Percentiles rank a stretch among this genome's conserved stretches.
Evolutionary conservation across 306 rosid genomes (phyloP).

Genomic region (Prunus mira): DNA sequence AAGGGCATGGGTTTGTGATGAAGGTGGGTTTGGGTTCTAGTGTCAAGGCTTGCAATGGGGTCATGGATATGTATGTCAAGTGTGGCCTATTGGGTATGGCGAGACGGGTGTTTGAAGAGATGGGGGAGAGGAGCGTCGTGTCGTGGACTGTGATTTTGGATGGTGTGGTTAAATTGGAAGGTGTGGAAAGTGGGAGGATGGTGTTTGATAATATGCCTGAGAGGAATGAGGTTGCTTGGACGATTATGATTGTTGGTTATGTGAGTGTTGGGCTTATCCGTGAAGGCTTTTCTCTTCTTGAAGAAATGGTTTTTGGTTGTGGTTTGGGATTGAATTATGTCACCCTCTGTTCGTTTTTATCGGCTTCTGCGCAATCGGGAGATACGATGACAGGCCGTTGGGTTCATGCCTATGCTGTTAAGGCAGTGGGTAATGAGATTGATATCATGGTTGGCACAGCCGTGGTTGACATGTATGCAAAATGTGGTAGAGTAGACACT

Average conservation of each 20-base stretch:
- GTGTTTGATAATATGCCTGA: slow-evolving; percentile 69
- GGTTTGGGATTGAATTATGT: slow-evolving; percentile 51
- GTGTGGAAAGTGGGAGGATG: slow-evolving; percentile 52
- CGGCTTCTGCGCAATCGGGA: slow-evolving; percentile 56
- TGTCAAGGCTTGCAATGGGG: slow-evolving; percentile 52
- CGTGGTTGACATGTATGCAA: slow-evolving; percentile 72
- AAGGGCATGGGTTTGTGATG: slow-evolving; percentile 42
- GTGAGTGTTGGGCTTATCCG: slow-evolving; percentile 42
- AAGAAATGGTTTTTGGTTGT: slow-evolving; percentile 50
- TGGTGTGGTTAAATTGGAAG: slow-evolving; percentile 55
- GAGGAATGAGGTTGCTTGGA: slow-evolving; percentile 79
- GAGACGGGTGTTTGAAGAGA: slow-evolving; percentile 48
- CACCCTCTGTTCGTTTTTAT: slow-evolving; percentile 52
- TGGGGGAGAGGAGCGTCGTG: slow-evolving; percentile 53
- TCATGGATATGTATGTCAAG: slow-evolving; percentile 69
- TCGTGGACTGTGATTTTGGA: slow-evolving; percentile 78
- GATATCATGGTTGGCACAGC: slow-evolving; percentile 59
- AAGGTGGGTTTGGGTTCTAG: slow-evolving; percentile 40
- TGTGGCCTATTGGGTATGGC: slow-evolving; percentile 50
- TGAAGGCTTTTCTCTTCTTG: slow-evolving; percentile 46
- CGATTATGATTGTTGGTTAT: slow-evolving; percentile 62
- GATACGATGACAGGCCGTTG: slow-evolving; percentile 54
- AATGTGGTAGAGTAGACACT: slow-evolving; percentile 54
- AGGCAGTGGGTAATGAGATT: slow-evolving; percentile 41
- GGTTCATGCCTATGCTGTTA: slow-evolving; percentile 67